Percentiles rank a stretch among this genome's conserved stretches.
Conservation (phyloP, 768 basidiomycete species). For the Rhodocollybia butyracea region DNA sequence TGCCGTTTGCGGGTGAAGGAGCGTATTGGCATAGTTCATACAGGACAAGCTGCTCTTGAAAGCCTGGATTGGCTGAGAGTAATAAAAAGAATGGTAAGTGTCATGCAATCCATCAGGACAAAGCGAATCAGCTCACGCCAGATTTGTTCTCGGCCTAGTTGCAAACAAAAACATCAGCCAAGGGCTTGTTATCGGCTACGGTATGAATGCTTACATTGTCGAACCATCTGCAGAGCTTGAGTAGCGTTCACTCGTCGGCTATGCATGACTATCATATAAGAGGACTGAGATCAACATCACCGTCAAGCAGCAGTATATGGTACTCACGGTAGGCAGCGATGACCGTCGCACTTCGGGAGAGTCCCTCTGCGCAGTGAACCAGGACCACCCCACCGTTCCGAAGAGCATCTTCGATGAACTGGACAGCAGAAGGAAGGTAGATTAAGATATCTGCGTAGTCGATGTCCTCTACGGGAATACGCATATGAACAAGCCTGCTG, state of each 20-base stretch:
- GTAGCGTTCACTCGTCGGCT: conserved; percentile 53
- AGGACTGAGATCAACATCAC: conserved; percentile 11
- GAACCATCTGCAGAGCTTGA: conserved; percentile 57
- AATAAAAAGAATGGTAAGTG: no score
- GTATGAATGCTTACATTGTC: conserved; percentile 44
- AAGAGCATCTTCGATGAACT: conserved; percentile 63
- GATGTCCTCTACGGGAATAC: conserved; percentile 67
- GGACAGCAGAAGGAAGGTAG: conserved; percentile 60
- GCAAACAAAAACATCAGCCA: conserved; percentile 7
- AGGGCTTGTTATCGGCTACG: conserved; percentile 6
- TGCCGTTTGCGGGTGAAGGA: conserved; percentile 56
- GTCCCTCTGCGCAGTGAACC: conserved; percentile 65
- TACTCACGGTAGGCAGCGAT: conserved; percentile 74
- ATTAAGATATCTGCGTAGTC: conserved; percentile 69
- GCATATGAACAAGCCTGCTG: conserved; percentile 67
- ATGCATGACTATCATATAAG: conserved; percentile 58
- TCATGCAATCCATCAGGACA: no score
- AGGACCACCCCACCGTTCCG: conserved; percentile 56
- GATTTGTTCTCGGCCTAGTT: conserved; percentile 67
- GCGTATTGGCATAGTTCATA: conserved; percentile 72
- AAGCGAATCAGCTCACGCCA: no score
- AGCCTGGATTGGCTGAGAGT: conserved; percentile 75
- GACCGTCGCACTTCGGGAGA: conserved; percentile 66
- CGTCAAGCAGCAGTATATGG: neutral
- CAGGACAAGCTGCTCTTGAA: conserved; percentile 74